A percentile compares a stretch with the other conserved stretches of the same genome.
These are phyloP conservation scores for Tulasnella sp. DNA, from an alignment of 768 basidiomycete genomes.

Conservation along the genomic window DNA sequence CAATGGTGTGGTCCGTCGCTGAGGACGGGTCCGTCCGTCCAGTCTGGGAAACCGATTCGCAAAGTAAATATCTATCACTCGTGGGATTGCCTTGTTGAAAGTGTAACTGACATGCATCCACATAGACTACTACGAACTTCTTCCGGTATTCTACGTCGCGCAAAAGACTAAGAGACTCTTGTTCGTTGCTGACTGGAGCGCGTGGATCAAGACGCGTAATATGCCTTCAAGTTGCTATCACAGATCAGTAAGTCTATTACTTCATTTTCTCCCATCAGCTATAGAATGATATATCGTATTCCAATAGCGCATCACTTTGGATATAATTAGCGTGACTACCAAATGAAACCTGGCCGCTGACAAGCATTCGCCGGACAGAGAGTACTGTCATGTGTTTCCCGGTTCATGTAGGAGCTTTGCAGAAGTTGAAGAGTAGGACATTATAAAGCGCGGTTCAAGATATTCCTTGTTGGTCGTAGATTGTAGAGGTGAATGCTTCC, in stretches of 20 bases:
- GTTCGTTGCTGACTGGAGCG: neutral
- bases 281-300: neutral
- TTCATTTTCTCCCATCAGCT: too few species aligned
- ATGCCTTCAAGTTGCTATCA: neutral
- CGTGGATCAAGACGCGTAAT: neutral
- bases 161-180: neutral
- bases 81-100: neutral
- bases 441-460: too few species aligned
- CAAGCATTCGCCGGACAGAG: too few species aligned
- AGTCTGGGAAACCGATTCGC: neutral
- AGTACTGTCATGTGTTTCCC: too few species aligned
- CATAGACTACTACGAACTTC: neutral
- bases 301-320: neutral
- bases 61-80: neutral
- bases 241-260: neutral
- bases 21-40: neutral
- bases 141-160: neutral
- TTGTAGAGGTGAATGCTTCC: neutral
- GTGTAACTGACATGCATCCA: neutral
- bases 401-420: too few species aligned
- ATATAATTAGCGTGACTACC: too few species aligned
- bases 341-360: too few species aligned
- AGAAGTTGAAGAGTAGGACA: too few species aligned
- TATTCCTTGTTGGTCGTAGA: neutral
- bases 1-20: neutral